Evolutionary conservation across 2,329 filamentous ascomycete genomes (phyloP), one percentile per base, ranked within the genome.

Genomic region (Sporothrix protearum): DNA sequence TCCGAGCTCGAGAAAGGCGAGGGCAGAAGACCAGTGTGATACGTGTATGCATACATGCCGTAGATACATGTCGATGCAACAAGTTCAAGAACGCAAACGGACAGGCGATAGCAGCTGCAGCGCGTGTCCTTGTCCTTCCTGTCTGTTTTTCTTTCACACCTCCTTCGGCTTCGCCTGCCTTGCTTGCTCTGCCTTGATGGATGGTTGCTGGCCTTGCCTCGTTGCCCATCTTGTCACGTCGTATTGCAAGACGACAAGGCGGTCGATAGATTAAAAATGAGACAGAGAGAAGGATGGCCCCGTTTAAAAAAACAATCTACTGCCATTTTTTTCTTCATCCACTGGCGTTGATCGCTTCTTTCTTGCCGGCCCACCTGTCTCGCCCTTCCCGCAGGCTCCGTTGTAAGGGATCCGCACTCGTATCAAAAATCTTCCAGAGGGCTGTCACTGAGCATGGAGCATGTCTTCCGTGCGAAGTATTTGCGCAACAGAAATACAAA

Each of bases 81-180:
- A n/a, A 7, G 39, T 19, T 47, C n/a, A 36, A 39, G 33, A n/a
- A n/a, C 16, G 33, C 3, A 22, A 63, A 28, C 36, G 12, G 10
- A 3, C 59, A 28, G 22, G 59, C 45, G 59, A 39, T 16, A 28
- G 59, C 59, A 9, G 22, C n/a, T 39, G 19, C 33, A 5, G 19
- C 10, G 22, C 25, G 45, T 63, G 36, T 8, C 59, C 42, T 36
- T 28, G 59, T 49, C 25, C 30, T 51, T 57, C 49, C 67, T 30
- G 8, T 69, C 59, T 57, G 22, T n/a, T 66, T 14, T 39, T 19
- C 59, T 36, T 57, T 33, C 36, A 36, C 51, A 22, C 22, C 22
- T n/a, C 33, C 49, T 55, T 67, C 64, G 42, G 42, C 64, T 22
- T 67, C 45, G 19, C 45, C 64, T 67, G 42, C 28, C 64, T n/a